Evolutionary conservation across 2,329 filamentous ascomycete species (phyloP).

Genomic region (Aspergillus proliferans): DNA sequence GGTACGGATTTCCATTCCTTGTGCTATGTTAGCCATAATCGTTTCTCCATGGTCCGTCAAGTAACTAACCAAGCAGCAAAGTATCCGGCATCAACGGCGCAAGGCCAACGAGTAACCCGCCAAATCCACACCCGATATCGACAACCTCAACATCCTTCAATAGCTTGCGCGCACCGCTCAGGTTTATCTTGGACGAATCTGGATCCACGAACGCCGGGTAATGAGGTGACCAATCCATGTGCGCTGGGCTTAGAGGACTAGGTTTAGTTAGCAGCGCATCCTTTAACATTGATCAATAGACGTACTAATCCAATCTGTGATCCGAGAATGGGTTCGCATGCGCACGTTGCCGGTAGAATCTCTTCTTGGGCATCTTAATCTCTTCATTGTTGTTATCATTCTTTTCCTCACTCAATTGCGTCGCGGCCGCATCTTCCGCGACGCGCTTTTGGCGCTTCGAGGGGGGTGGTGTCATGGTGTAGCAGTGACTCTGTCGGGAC

Average conservation of each 20-base stretch:
- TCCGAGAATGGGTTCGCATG: conserved; percentile 99
- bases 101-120: conserved; percentile 80
- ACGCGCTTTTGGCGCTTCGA: conserved; percentile 62
- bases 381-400: conserved; percentile 12
- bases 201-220: conserved; percentile 66
- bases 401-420: conserved; percentile 17
- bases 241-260: conserved; percentile 69
- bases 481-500: neutral
- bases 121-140: conserved; percentile 96
- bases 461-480: conserved; percentile 26
- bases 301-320: conserved; percentile 80
- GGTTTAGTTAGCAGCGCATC: neutral
- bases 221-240: conserved; percentile 86
- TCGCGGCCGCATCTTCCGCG: conserved; percentile 28
- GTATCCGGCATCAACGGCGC: conserved; percentile 74
- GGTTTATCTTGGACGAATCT: conserved; percentile 26
- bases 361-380: conserved; percentile 76
- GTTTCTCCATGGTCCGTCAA: neutral
- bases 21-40: conserved; percentile 1
- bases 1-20: conserved; percentile 84
- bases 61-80: conserved; percentile 65
- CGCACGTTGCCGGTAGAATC: conserved; percentile 90
- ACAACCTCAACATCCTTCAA: conserved; percentile 77
- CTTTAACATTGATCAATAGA: conserved; percentile 11
- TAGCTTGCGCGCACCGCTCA: conserved; percentile 37